Percentiles rank a stretch among this genome's conserved stretches.
These are phyloP conservation scores for Phytophthora pistaciae DNA, from an alignment of 352 stramenopile species.

Conservation along the genomic window DNA sequence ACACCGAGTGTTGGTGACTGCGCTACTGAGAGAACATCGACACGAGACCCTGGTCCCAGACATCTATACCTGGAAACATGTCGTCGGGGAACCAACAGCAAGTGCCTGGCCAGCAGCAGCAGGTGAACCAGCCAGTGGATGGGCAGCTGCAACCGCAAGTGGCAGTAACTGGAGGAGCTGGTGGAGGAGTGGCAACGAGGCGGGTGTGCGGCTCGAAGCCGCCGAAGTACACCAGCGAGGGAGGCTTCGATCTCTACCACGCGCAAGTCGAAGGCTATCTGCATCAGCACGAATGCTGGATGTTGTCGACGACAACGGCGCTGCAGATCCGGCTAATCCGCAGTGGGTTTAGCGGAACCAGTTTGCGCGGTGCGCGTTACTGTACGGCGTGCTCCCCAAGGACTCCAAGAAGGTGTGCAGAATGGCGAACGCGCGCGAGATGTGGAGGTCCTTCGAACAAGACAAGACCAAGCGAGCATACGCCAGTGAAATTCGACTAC, in stretches of 20 bases:
- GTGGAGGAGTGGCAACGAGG: not conserved
- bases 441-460: slow-evolving; percentile 5
- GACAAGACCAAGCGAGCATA: slow-evolving; percentile 15
- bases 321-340: not conserved
- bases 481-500: slow-evolving; percentile 8
- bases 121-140: too few relatives aligned
- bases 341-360: not conserved
- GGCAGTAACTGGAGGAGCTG: too few relatives aligned
- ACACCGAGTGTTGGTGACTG: too few relatives aligned
- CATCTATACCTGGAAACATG: too few relatives aligned
- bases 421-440: not conserved
- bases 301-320: not conserved
- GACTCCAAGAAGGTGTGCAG: slow-evolving; percentile 14
- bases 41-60: too few relatives aligned
- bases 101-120: too few relatives aligned
- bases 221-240: too few relatives aligned
- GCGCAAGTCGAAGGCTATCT: not conserved
- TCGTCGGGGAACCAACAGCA: too few relatives aligned
- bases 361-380: not conserved
- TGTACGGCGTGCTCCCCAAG: slow-evolving; percentile 4
- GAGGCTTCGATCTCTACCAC: not conserved
- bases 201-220: too few relatives aligned
- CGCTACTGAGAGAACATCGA: too few relatives aligned
- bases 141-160: too few relatives aligned
- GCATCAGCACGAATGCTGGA: not conserved